Evolutionary conservation across 2,329 filamentous ascomycete species (phyloP).

Genomic region (Cladosporium colombiae): DNA sequence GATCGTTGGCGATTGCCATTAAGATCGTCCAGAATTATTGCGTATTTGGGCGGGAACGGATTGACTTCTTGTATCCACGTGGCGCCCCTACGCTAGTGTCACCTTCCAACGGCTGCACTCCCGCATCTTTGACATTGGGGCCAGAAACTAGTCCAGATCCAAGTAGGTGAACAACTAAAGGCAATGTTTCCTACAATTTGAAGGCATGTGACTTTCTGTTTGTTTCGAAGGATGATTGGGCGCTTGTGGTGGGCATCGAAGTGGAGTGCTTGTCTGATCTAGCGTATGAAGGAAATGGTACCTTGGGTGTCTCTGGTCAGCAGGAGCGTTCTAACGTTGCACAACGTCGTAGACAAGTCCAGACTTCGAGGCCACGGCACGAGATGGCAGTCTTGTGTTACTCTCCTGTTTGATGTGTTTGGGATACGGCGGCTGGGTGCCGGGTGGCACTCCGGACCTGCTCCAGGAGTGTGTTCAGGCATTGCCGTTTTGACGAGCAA

Average conservation of each 20-base stretch:
- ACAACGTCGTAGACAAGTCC: neutral
- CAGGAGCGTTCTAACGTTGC: neutral
- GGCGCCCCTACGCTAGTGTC: slow-evolving; percentile 14
- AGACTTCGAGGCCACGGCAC: neutral
- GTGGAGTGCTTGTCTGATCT: neutral
- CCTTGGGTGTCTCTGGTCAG: neutral
- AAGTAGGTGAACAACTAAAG: neutral
- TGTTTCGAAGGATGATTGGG: neutral
- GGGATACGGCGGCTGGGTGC: neutral
- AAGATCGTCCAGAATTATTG: neutral
- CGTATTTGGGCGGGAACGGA: neutral
- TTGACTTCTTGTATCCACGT: slow-evolving; percentile 15
- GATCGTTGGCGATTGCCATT: neutral
- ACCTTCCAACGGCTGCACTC: slow-evolving; percentile 4
- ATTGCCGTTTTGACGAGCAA: neutral
- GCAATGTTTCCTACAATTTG: neutral
- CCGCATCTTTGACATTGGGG: neutral
- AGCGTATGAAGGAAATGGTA: neutral
- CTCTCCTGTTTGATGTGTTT: neutral
- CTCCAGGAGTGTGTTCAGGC: neutral
- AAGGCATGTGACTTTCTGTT: neutral
- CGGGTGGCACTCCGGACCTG: neutral
- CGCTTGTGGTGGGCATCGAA: neutral
- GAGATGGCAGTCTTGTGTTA: neutral
- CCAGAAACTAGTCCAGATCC: neutral